Evolutionary conservation across 176 grass and related monocot species (phyloP).

Genomic region (Aegilops sharonensis): DNA sequence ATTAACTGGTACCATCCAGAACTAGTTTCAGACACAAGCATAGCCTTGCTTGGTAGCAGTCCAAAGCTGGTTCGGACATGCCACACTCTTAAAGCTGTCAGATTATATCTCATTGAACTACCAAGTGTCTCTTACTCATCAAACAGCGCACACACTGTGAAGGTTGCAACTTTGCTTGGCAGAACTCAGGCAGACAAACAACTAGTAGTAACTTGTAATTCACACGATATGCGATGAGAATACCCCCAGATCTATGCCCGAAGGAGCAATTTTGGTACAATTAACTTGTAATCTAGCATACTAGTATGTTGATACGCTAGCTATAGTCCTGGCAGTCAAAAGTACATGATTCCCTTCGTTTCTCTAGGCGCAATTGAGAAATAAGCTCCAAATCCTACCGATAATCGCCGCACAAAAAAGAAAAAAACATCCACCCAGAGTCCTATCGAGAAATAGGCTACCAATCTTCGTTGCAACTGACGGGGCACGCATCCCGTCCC

Average conservation of each 20-base stretch:
- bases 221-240: background rate
- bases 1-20: background rate
- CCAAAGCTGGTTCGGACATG: background rate
- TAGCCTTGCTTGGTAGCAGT: background rate
- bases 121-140: background rate
- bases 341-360: background rate
- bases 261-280: background rate
- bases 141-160: background rate
- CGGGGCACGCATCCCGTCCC: no score
- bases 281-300: background rate
- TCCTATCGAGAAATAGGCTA: background rate
- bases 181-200: background rate
- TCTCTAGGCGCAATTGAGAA: background rate
- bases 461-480: background rate
- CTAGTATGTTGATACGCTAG: background rate
- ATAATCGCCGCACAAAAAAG: background rate
- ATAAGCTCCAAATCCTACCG: background rate
- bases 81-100: background rate
- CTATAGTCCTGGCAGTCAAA: background rate
- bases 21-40: background rate
- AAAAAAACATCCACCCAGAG: background rate
- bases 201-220: no score
- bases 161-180: background rate
- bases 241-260: background rate
- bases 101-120: background rate